Percentiles rank a stretch among this genome's conserved stretches.
Evolutionary conservation across 1,139 yeast species (phyloP).

Genomic region (Kodamaea anthophila): DNA sequence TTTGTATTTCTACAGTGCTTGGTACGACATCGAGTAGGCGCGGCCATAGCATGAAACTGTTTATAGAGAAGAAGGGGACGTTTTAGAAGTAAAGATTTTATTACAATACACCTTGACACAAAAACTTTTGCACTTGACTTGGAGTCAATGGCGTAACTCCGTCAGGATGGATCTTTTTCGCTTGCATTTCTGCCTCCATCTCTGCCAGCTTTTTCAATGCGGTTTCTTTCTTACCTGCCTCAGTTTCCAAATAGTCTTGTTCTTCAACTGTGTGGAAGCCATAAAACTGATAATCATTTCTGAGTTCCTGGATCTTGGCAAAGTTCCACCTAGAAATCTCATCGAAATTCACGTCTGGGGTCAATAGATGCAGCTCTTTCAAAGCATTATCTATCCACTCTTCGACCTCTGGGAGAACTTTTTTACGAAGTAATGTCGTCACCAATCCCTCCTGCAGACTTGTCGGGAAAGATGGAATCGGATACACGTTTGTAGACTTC

Average conservation of each 20-base stretch:
- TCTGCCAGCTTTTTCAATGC: conserved; percentile 23
- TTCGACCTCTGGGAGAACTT: conserved; percentile 83
- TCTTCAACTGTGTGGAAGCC: conserved; percentile 56
- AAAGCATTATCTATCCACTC: conserved; percentile 71
- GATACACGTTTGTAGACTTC: conserved; percentile 68
- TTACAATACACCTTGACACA: conserved; percentile 31
- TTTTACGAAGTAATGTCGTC: conserved; percentile 79
- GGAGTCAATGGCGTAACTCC: conserved; percentile 31
- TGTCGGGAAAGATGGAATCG: conserved; percentile 78
- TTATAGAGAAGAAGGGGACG: too few relatives aligned
- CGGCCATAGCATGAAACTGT: too few relatives aligned
- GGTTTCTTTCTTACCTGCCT: conserved; percentile 35
- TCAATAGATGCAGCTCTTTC: conserved; percentile 14
- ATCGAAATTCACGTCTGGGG: conserved; percentile 28
- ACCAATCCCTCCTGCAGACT: conserved; percentile 75
- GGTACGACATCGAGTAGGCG: conserved; percentile 22
- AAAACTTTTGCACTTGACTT: conserved; percentile 35
- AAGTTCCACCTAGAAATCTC: conserved; percentile 61
- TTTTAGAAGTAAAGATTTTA: too few relatives aligned
- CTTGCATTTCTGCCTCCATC: conserved; percentile 22
- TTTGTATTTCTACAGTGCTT: conserved; percentile 70
- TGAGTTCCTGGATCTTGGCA: conserved; percentile 43
- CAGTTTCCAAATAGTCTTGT: conserved; percentile 29
- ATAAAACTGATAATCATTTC: conserved; percentile 54
- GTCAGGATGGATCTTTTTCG: conserved; percentile 25